These are phyloP conservation scores for Taxawa tesnikishii DNA, from an alignment of 2,329 filamentous ascomycete genomes.

Conservation along the genomic window DNA sequence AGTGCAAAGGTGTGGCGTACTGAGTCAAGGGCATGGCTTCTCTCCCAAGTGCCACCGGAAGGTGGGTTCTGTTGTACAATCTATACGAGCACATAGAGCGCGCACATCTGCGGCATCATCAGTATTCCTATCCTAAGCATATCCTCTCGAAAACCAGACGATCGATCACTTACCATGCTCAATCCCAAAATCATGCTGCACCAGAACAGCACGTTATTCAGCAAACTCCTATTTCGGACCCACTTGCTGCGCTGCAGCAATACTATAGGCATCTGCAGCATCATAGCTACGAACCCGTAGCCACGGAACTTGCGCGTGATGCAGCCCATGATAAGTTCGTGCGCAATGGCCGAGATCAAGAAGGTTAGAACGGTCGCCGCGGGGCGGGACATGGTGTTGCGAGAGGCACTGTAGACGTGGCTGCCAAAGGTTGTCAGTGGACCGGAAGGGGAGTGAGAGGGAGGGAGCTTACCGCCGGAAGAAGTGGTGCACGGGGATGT, in stretches of 20 bases:
- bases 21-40: too few relatives aligned
- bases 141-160: conserved; percentile 8
- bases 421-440: too few relatives aligned
- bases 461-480: too few relatives aligned
- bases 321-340: conserved; percentile 94
- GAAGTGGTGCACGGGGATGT: conserved; percentile 94
- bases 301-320: conserved; percentile 94
- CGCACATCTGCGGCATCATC: conserved; percentile 37
- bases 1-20: too few relatives aligned
- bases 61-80: conserved; percentile 1
- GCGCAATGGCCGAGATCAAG: conserved; percentile 74
- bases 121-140: conserved; percentile 8
- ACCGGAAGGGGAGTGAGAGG: too few relatives aligned
- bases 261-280: conserved; percentile 94
- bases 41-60: too few relatives aligned
- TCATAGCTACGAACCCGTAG: conserved; percentile 89
- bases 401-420: conserved; percentile 84
- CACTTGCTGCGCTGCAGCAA: conserved; percentile 71
- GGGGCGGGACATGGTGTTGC: conserved; percentile 61
- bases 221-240: conserved; percentile 59
- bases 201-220: conserved; percentile 44
- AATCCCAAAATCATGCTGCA: conserved; percentile 23
- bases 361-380: conserved; percentile 85
- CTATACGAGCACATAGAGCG: conserved; percentile 46
- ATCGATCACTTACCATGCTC: conserved; percentile 18